Evolutionary conservation across 2,329 filamentous ascomycete genomes (phyloP).

Genomic region (Lasiodiplodia citricola): DNA sequence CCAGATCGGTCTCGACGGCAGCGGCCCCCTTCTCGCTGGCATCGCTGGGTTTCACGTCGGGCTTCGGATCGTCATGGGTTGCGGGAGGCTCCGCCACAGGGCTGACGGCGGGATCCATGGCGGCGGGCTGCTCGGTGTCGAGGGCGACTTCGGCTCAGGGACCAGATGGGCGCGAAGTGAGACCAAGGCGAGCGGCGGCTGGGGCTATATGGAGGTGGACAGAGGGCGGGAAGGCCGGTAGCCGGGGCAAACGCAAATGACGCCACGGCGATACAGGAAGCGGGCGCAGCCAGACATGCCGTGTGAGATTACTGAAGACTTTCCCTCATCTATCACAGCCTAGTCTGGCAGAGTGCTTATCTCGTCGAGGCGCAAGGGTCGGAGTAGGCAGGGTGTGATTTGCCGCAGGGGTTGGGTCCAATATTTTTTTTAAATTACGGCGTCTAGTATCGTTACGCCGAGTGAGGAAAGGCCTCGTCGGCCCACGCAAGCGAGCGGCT

Average conservation of each 20-base stretch:
- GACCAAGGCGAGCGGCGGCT: neutral
- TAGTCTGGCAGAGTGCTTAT: constrained; percentile 10
- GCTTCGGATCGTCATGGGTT: constrained; percentile 2
- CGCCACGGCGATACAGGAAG: neutral
- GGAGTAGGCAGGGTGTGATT: constrained; percentile 12
- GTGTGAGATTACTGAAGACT: neutral
- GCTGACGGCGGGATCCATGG: constrained; percentile 10
- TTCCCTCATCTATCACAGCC: constrained; percentile 5
- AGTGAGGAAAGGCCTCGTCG: neutral
- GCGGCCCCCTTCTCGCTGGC: constrained; percentile 13
- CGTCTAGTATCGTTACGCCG: constrained; percentile 12
- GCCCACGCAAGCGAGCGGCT: neutral
- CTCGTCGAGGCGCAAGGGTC: constrained; percentile 2
- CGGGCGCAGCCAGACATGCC: neutral
- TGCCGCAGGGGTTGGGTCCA: neutral
- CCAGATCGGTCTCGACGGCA: constrained; percentile 10
- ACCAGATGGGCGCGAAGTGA: neutral
- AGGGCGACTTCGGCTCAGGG: neutral
- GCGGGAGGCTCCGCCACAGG: neutral
- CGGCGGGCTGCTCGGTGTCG: neutral
- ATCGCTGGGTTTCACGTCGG: neutral
- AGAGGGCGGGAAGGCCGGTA: neutral
- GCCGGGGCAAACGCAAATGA: neutral
- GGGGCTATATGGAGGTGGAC: constrained; percentile 9
- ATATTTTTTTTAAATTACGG: neutral